phyloP scores from a whole-genome alignment of 2,329 filamentous ascomycete genomes.

The Neonectria faginata region DNA sequence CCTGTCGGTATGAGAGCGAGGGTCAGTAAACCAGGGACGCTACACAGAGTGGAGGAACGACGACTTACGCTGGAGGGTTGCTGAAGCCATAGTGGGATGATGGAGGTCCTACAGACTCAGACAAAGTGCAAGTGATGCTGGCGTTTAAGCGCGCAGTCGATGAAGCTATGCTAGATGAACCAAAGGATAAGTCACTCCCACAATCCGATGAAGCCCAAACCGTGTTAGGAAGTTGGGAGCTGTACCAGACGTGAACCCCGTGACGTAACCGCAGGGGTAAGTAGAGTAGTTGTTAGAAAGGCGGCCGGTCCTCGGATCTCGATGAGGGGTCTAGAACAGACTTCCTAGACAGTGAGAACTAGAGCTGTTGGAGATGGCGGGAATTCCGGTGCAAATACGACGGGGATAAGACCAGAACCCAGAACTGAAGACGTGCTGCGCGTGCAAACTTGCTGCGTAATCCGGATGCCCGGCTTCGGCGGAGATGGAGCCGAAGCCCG shows the following conservation, averaged over 20 bases:
- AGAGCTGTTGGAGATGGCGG: constrained; percentile 14
- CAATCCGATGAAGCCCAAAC: not conserved
- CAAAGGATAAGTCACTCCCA: not conserved
- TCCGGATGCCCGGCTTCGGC: constrained; percentile 27
- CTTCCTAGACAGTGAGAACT: not conserved
- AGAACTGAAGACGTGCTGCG: not conserved
- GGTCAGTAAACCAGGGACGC: not conserved
- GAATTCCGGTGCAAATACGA: constrained; percentile 26
- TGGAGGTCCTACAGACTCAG: not conserved
- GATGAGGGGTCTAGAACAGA: constrained; percentile 1
- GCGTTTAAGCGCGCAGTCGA: not conserved
- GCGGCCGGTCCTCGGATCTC: constrained; percentile 7
- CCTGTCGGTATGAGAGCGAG: constrained; percentile 51
- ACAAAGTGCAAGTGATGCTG: constrained; percentile 3
- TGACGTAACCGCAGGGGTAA: not conserved
- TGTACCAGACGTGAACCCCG: constrained; percentile 3
- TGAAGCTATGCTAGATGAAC: constrained; percentile 4
- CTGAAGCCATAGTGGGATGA: constrained; percentile 34
- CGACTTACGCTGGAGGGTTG: constrained; percentile 38
- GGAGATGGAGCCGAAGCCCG: constrained; percentile 20
- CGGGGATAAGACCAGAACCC: constrained; percentile 15
- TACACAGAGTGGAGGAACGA: not conserved
- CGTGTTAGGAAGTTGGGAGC: not conserved
- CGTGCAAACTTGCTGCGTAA: constrained; percentile 19
- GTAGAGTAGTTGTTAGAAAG: not conserved